Evolutionary conservation across 345 rosid species (phyloP).

Genomic region (Hibiscus trionum): DNA sequence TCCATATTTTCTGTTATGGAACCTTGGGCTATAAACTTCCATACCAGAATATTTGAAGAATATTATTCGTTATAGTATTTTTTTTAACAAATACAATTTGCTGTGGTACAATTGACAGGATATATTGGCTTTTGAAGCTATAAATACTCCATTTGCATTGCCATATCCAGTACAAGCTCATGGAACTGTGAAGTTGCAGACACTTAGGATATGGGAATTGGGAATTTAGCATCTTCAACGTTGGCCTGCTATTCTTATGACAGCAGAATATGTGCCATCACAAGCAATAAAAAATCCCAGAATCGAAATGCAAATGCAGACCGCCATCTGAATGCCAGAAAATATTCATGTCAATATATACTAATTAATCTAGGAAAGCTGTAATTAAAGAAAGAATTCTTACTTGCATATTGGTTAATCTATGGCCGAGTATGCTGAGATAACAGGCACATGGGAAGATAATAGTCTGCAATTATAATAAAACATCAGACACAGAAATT

Average conservation of each 20-base stretch:
- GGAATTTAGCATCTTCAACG: slow-evolving; percentile 3
- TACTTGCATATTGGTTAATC: slow-evolving; percentile 51
- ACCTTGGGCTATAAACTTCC: too few species aligned
- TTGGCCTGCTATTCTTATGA: slow-evolving; percentile 36
- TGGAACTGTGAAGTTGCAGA: too few species aligned
- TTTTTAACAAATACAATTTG: too few species aligned
- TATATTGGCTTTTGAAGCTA: too few species aligned
- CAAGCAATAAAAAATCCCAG: slow-evolving; percentile 45
- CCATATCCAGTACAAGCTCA: too few species aligned
- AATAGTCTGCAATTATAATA: slow-evolving; percentile 41
- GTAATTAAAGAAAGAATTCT: not conserved
- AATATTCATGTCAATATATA: not conserved
- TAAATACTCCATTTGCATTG: too few species aligned
- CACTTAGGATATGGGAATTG: too few species aligned
- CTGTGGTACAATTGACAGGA: too few species aligned
- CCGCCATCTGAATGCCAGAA: slow-evolving; percentile 35
- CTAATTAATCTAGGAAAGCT: not conserved
- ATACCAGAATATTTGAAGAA: too few species aligned
- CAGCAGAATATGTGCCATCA: slow-evolving; percentile 61
- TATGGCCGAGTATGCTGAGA: slow-evolving; percentile 41
- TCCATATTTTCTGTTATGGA: too few species aligned
- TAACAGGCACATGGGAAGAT: slow-evolving; percentile 67
- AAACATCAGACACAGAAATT: slow-evolving; percentile 4
- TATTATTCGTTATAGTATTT: too few species aligned
- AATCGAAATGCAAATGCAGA: slow-evolving; percentile 38